Evolutionary conservation across 108 stramenopile genomes (phyloP), one percentile per base, ranked within the genome.

Genomic region (Fragilaria crotonensis): DNA sequence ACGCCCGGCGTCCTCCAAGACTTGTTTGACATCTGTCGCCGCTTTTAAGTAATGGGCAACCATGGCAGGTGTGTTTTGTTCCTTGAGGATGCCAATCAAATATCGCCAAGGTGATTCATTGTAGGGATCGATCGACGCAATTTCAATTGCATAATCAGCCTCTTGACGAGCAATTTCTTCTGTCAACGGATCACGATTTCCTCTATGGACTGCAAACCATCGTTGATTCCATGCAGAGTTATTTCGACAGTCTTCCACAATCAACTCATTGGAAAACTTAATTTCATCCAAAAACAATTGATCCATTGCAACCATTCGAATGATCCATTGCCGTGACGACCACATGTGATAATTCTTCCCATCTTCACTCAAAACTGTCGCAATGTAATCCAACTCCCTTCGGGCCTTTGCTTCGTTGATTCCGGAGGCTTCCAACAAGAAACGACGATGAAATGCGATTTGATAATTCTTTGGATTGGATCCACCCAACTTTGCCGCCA

Each of bases 401-500:
- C 72, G 20, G 30, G 4, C 28, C 54, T 44, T 33, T 55, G 67
- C 47, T 28, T 45, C 25, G 62, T 18, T 47, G 54, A 26, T 70
- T 49, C 54, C 52, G 36, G n/a, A 48, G 1, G 25, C 46, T 58
- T 95, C 93, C 58, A 95, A 70, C 25, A 99, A 60, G 17, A 86
- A 91, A 18, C 96, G 78, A 5, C 98, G 94, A 75, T 99, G 98
- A 68, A 93, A 96, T 96, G 97, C 96, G 33, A 97, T 76, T 69
- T 99, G 98, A 72, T 99, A 99, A 77, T 98, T 98, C 73, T 99
- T 99, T n/a, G 98, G 98, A 77, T 93, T 97, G 36, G 60, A 45
- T 5, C 95, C 95, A 18, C 95, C 96, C 53, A 97, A 67, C 5
- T 66, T 57, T 26, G 84, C 72, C 4, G 87, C 80, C 60, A 90